Evolutionary conservation across 1,284 basidiomycete species (phyloP).

Genomic region (Rhodotorula sp.): DNA sequence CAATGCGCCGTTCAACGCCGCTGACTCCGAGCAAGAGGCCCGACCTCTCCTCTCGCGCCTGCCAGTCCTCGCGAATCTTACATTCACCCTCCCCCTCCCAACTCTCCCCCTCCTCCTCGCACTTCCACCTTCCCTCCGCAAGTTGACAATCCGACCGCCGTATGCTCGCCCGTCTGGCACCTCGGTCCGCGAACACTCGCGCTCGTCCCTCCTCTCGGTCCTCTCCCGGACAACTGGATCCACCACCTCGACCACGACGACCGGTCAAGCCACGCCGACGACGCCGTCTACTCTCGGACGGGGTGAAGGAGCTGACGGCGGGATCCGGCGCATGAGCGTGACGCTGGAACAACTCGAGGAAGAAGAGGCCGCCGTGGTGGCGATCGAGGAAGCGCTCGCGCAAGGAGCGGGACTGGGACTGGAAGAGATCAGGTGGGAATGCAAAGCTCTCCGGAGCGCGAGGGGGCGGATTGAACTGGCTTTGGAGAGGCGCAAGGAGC

Average conservation of each 20-base stretch:
- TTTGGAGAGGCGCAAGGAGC: neutral
- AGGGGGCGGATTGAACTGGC: constrained; percentile 5
- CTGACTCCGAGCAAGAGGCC: neutral
- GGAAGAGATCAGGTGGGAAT: constrained; percentile 21
- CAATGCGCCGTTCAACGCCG: too few relatives aligned
- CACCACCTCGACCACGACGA: neutral
- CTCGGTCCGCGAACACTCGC: constrained; percentile 1
- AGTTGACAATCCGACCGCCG: constrained; percentile 14
- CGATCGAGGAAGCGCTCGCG: constrained; percentile 5
- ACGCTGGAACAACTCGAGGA: constrained; percentile 28
- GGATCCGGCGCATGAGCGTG: constrained; percentile 9
- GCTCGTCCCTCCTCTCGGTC: constrained; percentile 1
- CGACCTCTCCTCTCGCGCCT: neutral
- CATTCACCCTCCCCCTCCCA: constrained; percentile 11
- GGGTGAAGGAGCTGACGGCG: too few relatives aligned
- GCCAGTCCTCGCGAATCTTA: constrained; percentile 5
- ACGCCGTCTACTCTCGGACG: neutral
- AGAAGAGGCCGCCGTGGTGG: constrained; percentile 15
- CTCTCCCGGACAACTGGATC: neutral
- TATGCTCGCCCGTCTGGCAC: constrained; percentile 10
- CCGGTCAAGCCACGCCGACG: neutral
- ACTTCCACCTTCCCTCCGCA: neutral
- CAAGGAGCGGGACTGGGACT: constrained; percentile 1
- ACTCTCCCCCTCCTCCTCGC: constrained; percentile 10
- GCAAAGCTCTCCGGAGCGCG: constrained; percentile 18